phyloP scores from a whole-genome alignment of 805 yeast genomes.

The Wickerhamomyces hampshirensis region DNA sequence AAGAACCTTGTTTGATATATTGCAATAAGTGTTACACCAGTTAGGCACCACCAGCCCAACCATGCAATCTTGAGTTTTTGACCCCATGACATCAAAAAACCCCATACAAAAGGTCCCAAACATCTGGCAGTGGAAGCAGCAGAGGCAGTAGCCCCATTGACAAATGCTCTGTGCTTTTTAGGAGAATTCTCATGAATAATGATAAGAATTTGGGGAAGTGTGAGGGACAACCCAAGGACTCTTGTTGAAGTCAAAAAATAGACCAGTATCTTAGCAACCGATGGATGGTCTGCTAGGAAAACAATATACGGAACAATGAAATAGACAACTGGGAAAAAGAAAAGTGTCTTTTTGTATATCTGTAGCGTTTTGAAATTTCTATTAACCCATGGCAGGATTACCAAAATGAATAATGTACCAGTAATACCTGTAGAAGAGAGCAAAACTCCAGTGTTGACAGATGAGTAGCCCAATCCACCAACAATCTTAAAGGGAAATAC shows the following conservation, averaged over 20 bases:
- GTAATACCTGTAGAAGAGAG: slow-evolving; percentile 47
- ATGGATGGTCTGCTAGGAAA: slow-evolving; percentile 11
- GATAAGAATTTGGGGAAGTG: slow-evolving; percentile 12
- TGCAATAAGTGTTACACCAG: not conserved
- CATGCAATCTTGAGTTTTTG: slow-evolving; percentile 12
- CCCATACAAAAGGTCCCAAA: slow-evolving; percentile 15
- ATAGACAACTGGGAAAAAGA: slow-evolving; percentile 16
- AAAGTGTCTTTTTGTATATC: slow-evolving; percentile 13
- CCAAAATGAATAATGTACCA: slow-evolving; percentile 43
- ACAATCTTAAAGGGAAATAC: slow-evolving; percentile 42
- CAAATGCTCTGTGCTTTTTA: slow-evolving; percentile 11
- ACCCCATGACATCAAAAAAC: slow-evolving; percentile 17
- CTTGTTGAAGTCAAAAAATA: slow-evolving; percentile 7
- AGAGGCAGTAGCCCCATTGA: slow-evolving; percentile 13
- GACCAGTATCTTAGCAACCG: slow-evolving; percentile 5
- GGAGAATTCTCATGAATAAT: slow-evolving; percentile 15
- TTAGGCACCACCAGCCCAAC: slow-evolving; percentile 17
- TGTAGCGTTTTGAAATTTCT: not conserved
- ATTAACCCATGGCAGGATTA: slow-evolving; percentile 10
- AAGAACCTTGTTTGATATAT: not conserved
- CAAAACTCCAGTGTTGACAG: slow-evolving; percentile 44
- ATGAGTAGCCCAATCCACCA: slow-evolving; percentile 48
- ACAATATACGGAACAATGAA: slow-evolving; percentile 15
- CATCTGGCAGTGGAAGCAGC: slow-evolving; percentile 12
- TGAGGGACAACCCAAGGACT: slow-evolving; percentile 6